Percentiles rank a stretch among this genome's conserved stretches.
Evolutionary conservation across 352 stramenopile genomes (phyloP).

Genomic region (Pythium chondricola): DNA sequence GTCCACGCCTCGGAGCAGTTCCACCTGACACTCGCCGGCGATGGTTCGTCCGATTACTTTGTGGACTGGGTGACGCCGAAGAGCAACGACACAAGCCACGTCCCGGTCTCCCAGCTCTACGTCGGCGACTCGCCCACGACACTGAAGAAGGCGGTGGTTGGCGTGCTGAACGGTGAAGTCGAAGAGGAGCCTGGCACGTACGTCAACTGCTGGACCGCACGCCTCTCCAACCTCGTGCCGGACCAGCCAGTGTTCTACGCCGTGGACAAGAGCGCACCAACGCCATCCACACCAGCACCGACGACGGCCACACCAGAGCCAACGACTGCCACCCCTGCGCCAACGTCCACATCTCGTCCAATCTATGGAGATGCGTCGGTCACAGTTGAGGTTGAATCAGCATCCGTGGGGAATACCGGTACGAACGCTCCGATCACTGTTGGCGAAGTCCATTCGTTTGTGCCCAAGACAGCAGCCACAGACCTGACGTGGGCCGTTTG

Average conservation of each 20-base stretch:
- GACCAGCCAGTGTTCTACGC: slow-evolving; percentile 57
- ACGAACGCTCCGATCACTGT: no score
- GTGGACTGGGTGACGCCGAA: slow-evolving; percentile 61
- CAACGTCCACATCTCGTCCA: no score
- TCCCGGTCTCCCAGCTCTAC: slow-evolving; percentile 19
- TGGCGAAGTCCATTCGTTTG: no score
- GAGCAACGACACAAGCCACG: no score
- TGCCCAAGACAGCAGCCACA: slow-evolving; percentile 28
- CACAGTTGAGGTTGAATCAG: no score
- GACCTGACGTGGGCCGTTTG: slow-evolving; percentile 73
- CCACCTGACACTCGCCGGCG: slow-evolving; percentile 54
- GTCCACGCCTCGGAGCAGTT: slow-evolving; percentile 53
- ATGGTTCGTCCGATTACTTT: slow-evolving; percentile 55
- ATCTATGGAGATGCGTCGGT: no score
- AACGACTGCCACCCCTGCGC: no score
- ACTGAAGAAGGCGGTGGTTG: slow-evolving; percentile 29
- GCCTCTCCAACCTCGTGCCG: slow-evolving; percentile 34
- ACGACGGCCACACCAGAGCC: neutral
- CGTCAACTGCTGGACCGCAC: slow-evolving; percentile 56
- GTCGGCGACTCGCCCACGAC: slow-evolving; percentile 34
- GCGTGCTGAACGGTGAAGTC: slow-evolving; percentile 32
- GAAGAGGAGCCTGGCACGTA: slow-evolving; percentile 28
- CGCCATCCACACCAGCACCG: no score
- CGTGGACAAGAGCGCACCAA: no score
- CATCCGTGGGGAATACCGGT: no score